These are phyloP conservation scores for Neofusicoccum parvum DNA, from an alignment of 2,329 filamentous ascomycete species.

Conservation along the genomic window DNA sequence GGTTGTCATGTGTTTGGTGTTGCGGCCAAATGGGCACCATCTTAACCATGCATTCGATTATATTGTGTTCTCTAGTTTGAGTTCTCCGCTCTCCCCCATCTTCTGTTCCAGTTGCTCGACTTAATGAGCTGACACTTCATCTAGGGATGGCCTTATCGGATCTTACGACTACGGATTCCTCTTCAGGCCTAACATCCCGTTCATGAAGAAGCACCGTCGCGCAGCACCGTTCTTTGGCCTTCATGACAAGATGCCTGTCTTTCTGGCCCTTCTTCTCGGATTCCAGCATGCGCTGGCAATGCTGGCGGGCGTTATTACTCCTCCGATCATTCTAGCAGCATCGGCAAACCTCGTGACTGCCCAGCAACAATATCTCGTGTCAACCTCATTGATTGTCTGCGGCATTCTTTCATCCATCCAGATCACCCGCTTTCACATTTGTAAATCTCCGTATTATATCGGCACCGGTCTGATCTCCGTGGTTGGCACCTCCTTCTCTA, in stretches of 20 bases:
- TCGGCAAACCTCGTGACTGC: constrained; percentile 61
- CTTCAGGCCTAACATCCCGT: constrained; percentile 80
- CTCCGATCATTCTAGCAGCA: constrained; percentile 71
- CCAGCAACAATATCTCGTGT: constrained; percentile 76
- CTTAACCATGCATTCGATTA: no score
- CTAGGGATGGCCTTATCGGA: constrained; percentile 73
- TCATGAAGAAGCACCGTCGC: constrained; percentile 65
- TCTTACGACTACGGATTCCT: constrained; percentile 89
- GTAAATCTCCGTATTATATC: constrained; percentile 64
- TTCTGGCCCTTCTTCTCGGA: constrained; percentile 73
- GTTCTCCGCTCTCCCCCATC: not conserved
- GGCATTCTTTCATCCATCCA: constrained; percentile 75
- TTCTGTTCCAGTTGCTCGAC: not conserved
- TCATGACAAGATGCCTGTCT: constrained; percentile 73
- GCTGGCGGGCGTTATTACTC: constrained; percentile 69
- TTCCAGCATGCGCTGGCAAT: constrained; percentile 80
- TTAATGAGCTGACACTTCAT: constrained; percentile 20
- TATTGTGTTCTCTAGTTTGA: no score
- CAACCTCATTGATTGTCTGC: constrained; percentile 76
- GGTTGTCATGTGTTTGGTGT: no score
- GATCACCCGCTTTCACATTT: constrained; percentile 75
- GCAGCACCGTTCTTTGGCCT: constrained; percentile 84
- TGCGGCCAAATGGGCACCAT: no score
- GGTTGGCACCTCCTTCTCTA: constrained; percentile 76
- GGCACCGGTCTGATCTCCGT: constrained; percentile 79